A percentile compares a stretch with the other conserved stretches of the same genome.
phyloP scores from a whole-genome alignment of 768 basidiomycete genomes.

The Mycena vulgaris region DNA sequence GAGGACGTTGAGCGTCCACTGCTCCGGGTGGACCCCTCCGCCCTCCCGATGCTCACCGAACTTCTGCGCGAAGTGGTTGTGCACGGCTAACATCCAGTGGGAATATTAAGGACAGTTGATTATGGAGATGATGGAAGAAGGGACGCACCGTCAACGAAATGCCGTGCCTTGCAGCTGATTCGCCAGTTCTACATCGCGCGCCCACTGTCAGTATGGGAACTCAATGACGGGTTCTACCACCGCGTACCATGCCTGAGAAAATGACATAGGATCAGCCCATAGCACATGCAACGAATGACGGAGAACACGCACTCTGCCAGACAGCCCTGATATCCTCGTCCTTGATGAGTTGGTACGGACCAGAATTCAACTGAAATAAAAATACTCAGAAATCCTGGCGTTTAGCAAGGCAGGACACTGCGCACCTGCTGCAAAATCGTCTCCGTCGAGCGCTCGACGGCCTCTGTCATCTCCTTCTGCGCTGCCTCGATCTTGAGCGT shows the following conservation, averaged over 20 bases:
- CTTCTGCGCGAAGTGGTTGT: conserved; percentile 37
- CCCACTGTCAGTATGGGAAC: neutral
- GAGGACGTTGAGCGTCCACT: conserved; percentile 39
- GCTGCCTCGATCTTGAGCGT: conserved; percentile 34
- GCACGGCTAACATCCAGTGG: conserved; percentile 33
- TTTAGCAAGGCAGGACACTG: neutral
- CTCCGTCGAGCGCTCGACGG: conserved; percentile 33
- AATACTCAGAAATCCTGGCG: neutral
- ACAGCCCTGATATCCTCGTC: conserved; percentile 40
- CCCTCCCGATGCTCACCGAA: conserved; percentile 32
- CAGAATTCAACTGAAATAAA: conserved; percentile 31
- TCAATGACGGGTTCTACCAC: neutral
- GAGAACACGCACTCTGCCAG: conserved; percentile 35
- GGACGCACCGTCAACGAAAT: conserved; percentile 38
- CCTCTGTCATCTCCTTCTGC: conserved; percentile 36
- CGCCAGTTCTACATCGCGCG: conserved; percentile 35
- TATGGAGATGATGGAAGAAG: neutral
- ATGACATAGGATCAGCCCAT: neutral
- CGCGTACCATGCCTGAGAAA: conserved; percentile 30
- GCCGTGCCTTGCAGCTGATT: conserved; percentile 39
- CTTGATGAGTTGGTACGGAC: conserved; percentile 39
- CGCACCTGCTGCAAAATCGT: conserved; percentile 34
- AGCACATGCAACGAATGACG: neutral
- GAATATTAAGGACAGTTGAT: neutral
- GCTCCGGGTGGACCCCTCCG: conserved; percentile 23